Evolutionary conservation across 441 rosid genomes (phyloP).

Genomic region (Arabidopsis lyrata): DNA sequence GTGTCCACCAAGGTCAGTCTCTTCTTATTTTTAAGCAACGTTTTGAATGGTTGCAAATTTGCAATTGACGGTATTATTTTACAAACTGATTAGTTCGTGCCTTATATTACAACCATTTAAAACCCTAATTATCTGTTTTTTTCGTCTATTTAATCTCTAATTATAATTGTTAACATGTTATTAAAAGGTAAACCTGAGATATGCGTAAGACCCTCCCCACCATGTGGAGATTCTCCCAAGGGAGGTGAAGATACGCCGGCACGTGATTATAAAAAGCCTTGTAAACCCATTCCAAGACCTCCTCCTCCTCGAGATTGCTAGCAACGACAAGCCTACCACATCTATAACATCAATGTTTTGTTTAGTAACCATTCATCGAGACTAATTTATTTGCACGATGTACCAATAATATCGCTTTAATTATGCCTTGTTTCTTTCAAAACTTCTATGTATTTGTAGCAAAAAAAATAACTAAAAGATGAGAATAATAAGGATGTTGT

Average conservation of each 20-base stretch:
- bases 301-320: background rate
- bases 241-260: background rate
- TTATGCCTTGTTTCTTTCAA: background rate
- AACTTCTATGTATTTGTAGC: background rate
- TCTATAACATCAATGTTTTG: background rate
- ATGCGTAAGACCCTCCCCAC: slow-evolving; percentile 6
- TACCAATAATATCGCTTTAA: background rate
- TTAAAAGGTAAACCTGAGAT: background rate
- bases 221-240: slow-evolving; percentile 6
- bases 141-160: background rate
- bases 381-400: background rate
- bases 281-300: slow-evolving; percentile 9
- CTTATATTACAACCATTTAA: background rate
- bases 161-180: background rate
- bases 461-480: background rate
- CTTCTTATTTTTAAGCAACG: background rate
- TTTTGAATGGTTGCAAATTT: background rate
- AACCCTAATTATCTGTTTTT: background rate
- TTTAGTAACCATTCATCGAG: background rate
- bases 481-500: background rate
- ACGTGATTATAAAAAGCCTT: no score
- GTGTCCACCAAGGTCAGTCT: slow-evolving; percentile 7
- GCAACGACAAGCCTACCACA: background rate
- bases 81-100: background rate
- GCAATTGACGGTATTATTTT: background rate